Percentiles rank a stretch among this genome's conserved stretches.
Evolutionary conservation across 331 rosid species (phyloP).

Genomic region (Ulmus americana): DNA sequence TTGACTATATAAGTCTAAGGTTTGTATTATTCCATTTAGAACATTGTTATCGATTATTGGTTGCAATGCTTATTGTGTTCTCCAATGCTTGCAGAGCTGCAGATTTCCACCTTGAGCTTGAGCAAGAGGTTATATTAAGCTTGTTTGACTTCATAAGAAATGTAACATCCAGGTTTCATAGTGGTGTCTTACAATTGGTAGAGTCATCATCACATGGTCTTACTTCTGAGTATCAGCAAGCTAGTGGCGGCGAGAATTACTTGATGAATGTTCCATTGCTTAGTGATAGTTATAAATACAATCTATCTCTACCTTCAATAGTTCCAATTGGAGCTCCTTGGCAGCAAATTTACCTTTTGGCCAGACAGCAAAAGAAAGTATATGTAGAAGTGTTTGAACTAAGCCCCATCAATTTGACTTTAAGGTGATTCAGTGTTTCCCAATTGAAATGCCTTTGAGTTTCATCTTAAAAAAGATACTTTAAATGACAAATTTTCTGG

Average conservation of each 20-base stretch:
- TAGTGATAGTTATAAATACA: slow-evolving; percentile 30
- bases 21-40: slow-evolving; percentile 29
- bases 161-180: slow-evolving; percentile 51
- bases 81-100: slow-evolving; percentile 65
- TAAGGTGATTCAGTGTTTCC: slow-evolving; percentile 45
- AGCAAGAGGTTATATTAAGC: slow-evolving; percentile 81
- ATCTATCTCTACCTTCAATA: slow-evolving; percentile 48
- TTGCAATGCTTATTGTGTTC: slow-evolving; percentile 21
- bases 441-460: slow-evolving; percentile 10
- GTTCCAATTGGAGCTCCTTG: slow-evolving; percentile 97
- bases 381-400: slow-evolving; percentile 75
- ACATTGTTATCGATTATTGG: background rate
- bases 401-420: slow-evolving; percentile 70
- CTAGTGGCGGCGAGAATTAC: slow-evolving; percentile 32
- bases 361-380: slow-evolving; percentile 81
- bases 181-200: slow-evolving; percentile 36
- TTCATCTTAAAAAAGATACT: slow-evolving; percentile 16
- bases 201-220: slow-evolving; percentile 34
- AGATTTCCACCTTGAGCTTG: slow-evolving; percentile 82
- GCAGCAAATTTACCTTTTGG: slow-evolving; percentile 83
- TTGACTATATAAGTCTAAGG: slow-evolving; percentile 84
- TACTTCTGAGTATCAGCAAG: slow-evolving; percentile 31
- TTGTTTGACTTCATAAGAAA: slow-evolving; percentile 68
- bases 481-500: slow-evolving; percentile 22
- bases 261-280: slow-evolving; percentile 29